phyloP scores from a whole-genome alignment of 805 yeast genomes.

The Henningerozyma blattae region DNA sequence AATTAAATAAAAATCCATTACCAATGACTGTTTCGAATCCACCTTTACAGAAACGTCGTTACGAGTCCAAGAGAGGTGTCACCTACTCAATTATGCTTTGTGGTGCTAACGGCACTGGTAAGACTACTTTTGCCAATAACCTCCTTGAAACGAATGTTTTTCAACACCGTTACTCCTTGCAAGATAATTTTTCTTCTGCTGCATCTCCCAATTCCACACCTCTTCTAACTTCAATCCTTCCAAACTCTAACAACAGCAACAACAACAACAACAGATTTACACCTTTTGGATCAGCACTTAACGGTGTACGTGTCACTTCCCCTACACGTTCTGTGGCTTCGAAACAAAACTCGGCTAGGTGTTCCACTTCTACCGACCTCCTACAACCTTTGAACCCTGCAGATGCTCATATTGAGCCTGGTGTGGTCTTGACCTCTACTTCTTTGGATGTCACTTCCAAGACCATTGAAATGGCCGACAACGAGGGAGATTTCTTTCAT shows the following conservation, averaged over 20 bases:
- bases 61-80: slow-evolving; percentile 57
- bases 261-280: background rate
- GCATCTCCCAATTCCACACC: background rate
- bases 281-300: background rate
- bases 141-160: slow-evolving; percentile 49
- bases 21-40: no score
- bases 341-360: background rate
- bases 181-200: no score
- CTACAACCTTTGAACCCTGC: slow-evolving; percentile 38
- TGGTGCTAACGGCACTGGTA: slow-evolving; percentile 70
- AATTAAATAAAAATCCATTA: no score
- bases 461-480: no score
- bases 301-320: background rate
- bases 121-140: slow-evolving; percentile 63
- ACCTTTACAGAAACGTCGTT: background rate
- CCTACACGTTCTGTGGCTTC: background rate
- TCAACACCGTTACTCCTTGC: slow-evolving; percentile 46
- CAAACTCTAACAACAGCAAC: background rate
- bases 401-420: slow-evolving; percentile 55
- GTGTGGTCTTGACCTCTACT: slow-evolving; percentile 51
- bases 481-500: no score
- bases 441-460: slow-evolving; percentile 19
- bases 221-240: no score
- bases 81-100: slow-evolving; percentile 65
- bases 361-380: background rate